Conservation (phyloP, 176 grass and related monocot genomes). For the Ananas comosus region DNA sequence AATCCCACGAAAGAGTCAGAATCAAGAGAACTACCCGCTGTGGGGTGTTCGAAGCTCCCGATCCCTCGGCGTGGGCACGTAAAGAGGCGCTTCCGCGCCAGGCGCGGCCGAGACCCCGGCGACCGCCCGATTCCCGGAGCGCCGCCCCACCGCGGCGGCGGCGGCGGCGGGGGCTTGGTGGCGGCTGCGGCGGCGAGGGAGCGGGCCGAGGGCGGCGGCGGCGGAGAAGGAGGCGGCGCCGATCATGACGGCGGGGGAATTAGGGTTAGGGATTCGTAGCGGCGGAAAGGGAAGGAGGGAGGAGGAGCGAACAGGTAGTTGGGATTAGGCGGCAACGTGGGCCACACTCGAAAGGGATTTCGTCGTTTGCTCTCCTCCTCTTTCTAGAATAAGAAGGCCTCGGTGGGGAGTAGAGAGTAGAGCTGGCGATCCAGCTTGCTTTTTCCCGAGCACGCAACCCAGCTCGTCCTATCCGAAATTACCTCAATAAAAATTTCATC, state of each 20-base stretch:
- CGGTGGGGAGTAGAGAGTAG: no score
- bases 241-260: background rate
- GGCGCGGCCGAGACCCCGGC: background rate
- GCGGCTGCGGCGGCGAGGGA: background rate
- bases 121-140: background rate
- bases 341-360: background rate
- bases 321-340: background rate
- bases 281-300: background rate
- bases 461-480: no score
- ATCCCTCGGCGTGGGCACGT: constrained; percentile 51
- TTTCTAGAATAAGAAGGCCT: no score
- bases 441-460: no score
- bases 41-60: constrained; percentile 81
- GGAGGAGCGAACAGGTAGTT: background rate
- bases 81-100: constrained; percentile 31
- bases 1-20: background rate
- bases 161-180: background rate
- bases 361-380: no score
- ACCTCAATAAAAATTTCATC: no score
- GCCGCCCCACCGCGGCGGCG: background rate
- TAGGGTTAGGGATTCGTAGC: background rate
- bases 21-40: constrained; percentile 44
- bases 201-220: background rate
- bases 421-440: no score
- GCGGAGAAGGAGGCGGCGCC: constrained; percentile 9